Evolutionary conservation across 1,284 basidiomycete genomes (phyloP).

Genomic region (Tilletia indica): DNA sequence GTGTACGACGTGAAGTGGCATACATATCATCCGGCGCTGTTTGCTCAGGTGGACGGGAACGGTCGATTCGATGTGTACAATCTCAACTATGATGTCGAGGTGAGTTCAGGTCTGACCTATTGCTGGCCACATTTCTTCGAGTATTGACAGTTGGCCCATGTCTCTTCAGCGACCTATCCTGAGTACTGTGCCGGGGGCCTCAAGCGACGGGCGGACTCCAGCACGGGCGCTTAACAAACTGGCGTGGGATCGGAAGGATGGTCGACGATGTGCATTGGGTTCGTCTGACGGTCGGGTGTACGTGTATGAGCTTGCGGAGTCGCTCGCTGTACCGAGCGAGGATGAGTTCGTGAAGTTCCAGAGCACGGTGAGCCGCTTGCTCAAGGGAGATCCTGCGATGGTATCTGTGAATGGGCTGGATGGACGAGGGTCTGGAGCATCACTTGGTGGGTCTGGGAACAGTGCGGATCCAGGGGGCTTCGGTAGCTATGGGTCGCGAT

Average conservation of each 20-base stretch:
- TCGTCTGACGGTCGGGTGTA: slow-evolving; percentile 88
- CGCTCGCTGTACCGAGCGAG: slow-evolving; percentile 28
- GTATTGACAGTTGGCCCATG: too few species aligned
- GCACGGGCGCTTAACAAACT: slow-evolving; percentile 85
- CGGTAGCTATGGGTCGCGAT: slow-evolving; percentile 5
- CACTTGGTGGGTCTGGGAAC: background rate
- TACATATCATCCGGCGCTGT: slow-evolving; percentile 86
- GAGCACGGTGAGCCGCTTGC: slow-evolving; percentile 22
- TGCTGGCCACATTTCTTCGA: too few species aligned
- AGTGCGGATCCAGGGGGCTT: background rate
- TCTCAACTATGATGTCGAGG: slow-evolving; percentile 88
- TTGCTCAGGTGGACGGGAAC: slow-evolving; percentile 87
- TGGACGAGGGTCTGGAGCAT: background rate
- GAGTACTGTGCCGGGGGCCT: slow-evolving; percentile 10
- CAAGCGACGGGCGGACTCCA: slow-evolving; percentile 6
- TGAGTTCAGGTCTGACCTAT: slow-evolving; percentile 48
- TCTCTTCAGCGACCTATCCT: slow-evolving; percentile 38
- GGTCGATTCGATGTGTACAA: slow-evolving; percentile 97
- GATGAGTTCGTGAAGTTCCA: slow-evolving; percentile 42
- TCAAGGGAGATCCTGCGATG: background rate
- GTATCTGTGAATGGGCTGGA: background rate
- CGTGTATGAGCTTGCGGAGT: slow-evolving; percentile 66
- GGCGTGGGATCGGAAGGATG: slow-evolving; percentile 84
- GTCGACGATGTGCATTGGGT: slow-evolving; percentile 78
- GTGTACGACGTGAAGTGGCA: slow-evolving; percentile 99